Evolutionary conservation across 768 basidiomycete species (phyloP), one percentile per base, ranked within the genome.

Genomic region (Mrakia hoshinonis): DNA sequence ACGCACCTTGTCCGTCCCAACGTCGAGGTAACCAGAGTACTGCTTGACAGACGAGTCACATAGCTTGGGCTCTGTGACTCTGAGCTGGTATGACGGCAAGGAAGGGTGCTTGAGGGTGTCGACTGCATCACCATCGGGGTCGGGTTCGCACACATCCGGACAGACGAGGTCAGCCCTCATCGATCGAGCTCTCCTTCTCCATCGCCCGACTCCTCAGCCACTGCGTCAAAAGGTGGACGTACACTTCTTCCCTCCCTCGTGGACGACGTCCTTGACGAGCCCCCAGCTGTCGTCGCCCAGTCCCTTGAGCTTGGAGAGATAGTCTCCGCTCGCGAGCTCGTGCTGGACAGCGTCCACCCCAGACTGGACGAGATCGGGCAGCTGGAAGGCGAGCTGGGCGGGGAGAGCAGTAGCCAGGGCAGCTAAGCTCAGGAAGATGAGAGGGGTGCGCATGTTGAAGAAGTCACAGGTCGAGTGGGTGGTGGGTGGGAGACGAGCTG

Each of bases 21-120:
- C 84, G 77, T 92, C 91, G 39, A 94, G 83, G 79, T 92, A 93
- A 36, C 91, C 91, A 43, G 88, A 89, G 73, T 88, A 85, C 76
- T 90, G 88, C 79, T 89, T 85, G 49, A 92, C 90, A n/a, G 83
- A 80, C 0, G 87, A 78, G 74, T 95, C 92, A 75, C 92, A 94
- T 7, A 94, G 80, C 39, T 83, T 82, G 12, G 91, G 88, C 74
- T 87, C 83, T 74, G 75, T 58, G 22, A 81, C 77, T 61, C 79
- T 68, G 7, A 81, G 72, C 31, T 75, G 69, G 72, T 80, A 79
- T 12, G 73, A 61, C 3, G 79, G 79, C 74, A 80, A 78, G 22
- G 77, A 74, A 26, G 78, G 77, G 73, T 81, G 80, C 1, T 77
- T 74, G 11, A 81, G 74, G 52, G 77, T 72, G 20, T 76, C 64